Conservation (phyloP, 495 filamentous ascomycete genomes). For the Penicillium roqueforti region DNA sequence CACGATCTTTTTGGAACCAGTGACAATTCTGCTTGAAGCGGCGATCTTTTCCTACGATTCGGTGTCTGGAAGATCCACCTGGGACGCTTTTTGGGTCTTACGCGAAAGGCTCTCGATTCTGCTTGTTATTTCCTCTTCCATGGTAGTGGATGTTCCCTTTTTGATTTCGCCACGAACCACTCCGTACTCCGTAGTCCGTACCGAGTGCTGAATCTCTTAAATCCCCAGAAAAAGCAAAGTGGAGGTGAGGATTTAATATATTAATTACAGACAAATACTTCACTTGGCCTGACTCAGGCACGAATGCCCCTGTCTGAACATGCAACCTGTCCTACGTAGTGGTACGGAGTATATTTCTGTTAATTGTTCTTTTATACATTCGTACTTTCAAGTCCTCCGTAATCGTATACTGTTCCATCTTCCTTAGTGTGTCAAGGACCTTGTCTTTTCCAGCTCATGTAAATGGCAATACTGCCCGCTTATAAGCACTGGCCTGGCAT, state of each 20-base stretch:
- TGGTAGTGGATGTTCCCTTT: slow-evolving; percentile 2
- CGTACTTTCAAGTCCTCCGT: background rate
- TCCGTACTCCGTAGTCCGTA: no score
- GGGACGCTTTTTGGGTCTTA: slow-evolving; percentile 3
- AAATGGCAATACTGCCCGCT: background rate
- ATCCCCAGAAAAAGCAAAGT: slow-evolving; percentile 18
- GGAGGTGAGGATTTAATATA: slow-evolving; percentile 8
- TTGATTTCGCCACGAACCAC: background rate
- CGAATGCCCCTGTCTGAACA: no score
- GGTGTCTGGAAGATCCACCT: slow-evolving; percentile 9
- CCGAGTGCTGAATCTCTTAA: background rate
- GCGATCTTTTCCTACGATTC: slow-evolving; percentile 21
- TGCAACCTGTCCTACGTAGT: background rate
- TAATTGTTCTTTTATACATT: background rate
- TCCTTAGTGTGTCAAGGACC: no score
- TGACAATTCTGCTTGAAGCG: slow-evolving; percentile 10
- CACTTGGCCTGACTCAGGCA: slow-evolving; percentile 28
- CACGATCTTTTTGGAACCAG: slow-evolving; percentile 24
- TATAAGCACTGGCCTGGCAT: background rate
- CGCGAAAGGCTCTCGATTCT: no score
- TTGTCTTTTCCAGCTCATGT: background rate
- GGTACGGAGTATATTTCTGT: background rate
- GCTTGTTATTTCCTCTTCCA: slow-evolving; percentile 1
- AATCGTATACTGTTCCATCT: no score
- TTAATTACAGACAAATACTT: slow-evolving; percentile 17